phyloP scores from a whole-genome alignment of 73 alveolate genomes.

The Tetrahymena borealis region DNA sequence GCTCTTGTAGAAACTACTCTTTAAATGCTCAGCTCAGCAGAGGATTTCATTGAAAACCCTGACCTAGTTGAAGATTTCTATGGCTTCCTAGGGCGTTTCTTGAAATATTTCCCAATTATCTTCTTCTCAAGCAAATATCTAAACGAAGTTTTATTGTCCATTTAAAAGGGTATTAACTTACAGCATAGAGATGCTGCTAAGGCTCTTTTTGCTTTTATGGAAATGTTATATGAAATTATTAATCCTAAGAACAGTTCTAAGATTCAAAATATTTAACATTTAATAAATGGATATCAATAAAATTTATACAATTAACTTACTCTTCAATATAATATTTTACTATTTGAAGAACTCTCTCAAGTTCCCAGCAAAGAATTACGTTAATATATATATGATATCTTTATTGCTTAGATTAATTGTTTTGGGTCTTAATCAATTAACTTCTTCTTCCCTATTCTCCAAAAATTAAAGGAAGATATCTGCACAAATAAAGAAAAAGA shows the following conservation, averaged over 20 bases:
- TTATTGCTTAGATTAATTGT: background rate
- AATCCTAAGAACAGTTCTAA: background rate
- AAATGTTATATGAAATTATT: background rate
- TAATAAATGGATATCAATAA: background rate
- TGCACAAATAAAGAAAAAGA: background rate
- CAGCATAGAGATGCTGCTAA: background rate
- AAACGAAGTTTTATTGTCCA: background rate
- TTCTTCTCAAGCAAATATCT: background rate
- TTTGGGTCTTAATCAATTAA: background rate
- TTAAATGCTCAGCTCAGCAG: background rate
- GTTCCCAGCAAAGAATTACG: background rate
- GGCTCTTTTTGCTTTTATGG: background rate
- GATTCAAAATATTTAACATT: background rate
- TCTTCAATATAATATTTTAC: background rate
- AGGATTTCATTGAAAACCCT: background rate
- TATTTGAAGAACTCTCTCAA: background rate
- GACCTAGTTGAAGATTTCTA: background rate
- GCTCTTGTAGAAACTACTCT: background rate
- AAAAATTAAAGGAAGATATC: background rate
- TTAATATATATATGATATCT: background rate
- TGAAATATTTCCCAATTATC: background rate
- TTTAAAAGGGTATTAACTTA: background rate
- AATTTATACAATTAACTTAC: background rate
- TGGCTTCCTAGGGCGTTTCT: background rate
- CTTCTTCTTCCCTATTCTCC: background rate